phyloP scores from a whole-genome alignment of 75 land plant species.

The Chamaecyparis obtusa region DNA sequence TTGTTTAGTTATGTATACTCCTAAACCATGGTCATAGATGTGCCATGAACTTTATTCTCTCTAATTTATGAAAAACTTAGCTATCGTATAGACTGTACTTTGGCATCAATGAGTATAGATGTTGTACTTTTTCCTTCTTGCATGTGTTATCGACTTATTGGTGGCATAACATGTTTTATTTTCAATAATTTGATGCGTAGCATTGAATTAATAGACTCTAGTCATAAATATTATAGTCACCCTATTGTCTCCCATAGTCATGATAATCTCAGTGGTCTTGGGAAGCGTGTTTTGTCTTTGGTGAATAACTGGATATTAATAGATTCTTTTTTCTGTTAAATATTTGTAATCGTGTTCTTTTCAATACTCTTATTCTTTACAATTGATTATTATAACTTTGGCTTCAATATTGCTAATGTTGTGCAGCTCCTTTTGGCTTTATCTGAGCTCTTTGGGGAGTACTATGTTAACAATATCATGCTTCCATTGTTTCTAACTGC shows the following conservation, averaged over 20 bases:
- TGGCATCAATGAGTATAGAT: neutral
- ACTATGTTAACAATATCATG: conserved; percentile 62
- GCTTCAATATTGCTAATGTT: neutral
- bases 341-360: neutral
- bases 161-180: neutral
- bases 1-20: neutral
- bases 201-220: neutral
- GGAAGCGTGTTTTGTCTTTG: neutral
- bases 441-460: conserved; percentile 59
- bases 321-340: neutral
- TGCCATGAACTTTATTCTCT: neutral
- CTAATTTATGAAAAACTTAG: neutral
- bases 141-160: neutral
- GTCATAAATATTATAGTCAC: neutral
- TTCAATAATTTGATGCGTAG: neutral
- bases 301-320: neutral
- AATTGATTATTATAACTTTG: neutral
- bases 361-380: neutral
- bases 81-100: neutral
- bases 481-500: conserved; percentile 78
- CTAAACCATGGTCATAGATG: neutral
- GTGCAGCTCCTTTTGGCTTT: conserved; percentile 71
- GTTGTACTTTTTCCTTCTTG: neutral
- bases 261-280: neutral
- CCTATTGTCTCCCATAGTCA: neutral